Percentiles rank a stretch among this genome's conserved stretches.
Conservation (phyloP, 352 stramenopile genomes). For the Pythium angustatum region DNA sequence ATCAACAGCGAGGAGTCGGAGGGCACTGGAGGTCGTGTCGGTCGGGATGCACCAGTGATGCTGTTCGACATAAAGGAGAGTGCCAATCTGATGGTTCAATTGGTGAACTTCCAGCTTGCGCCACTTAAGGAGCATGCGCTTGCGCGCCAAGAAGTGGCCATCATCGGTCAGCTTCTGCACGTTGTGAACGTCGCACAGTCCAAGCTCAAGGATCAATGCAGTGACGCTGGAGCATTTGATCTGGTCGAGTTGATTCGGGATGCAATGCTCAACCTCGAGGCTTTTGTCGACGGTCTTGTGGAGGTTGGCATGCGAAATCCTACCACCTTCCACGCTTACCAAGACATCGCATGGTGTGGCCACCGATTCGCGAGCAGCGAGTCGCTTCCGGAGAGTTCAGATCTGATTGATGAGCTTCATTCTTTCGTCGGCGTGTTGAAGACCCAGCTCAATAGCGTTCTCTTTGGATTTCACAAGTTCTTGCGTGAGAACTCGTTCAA, state of each 20-base stretch:
- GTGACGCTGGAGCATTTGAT: not conserved
- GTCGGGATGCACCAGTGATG: conserved; percentile 71
- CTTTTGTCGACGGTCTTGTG: conserved; percentile 54
- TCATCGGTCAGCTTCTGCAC: conserved; percentile 56
- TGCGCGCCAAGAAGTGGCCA: conserved; percentile 62
- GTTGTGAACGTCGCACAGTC: conserved; percentile 59
- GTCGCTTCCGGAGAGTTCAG: conserved; percentile 5
- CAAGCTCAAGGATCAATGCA: not conserved
- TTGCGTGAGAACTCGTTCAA: conserved; percentile 83
- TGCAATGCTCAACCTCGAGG: conserved; percentile 49
- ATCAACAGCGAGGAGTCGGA: conserved; percentile 38
- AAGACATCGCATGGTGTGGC: conserved; percentile 86
- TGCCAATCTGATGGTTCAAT: conserved; percentile 53
- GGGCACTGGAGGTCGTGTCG: conserved; percentile 23
- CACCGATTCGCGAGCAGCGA: conserved; percentile 34
- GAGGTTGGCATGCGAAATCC: conserved; percentile 59
- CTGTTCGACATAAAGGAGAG: conserved; percentile 83
- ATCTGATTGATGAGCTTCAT: conserved; percentile 37
- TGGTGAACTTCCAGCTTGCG: conserved; percentile 81
- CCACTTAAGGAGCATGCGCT: conserved; percentile 71
- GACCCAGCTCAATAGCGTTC: conserved; percentile 62
- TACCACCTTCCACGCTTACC: conserved; percentile 70
- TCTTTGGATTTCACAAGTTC: conserved; percentile 79
- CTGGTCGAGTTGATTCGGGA: conserved; percentile 32
- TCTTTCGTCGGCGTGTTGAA: conserved; percentile 55